Conservation (phyloP, 2,329 filamentous ascomycete species). For the Karstenula rhodostoma region DNA sequence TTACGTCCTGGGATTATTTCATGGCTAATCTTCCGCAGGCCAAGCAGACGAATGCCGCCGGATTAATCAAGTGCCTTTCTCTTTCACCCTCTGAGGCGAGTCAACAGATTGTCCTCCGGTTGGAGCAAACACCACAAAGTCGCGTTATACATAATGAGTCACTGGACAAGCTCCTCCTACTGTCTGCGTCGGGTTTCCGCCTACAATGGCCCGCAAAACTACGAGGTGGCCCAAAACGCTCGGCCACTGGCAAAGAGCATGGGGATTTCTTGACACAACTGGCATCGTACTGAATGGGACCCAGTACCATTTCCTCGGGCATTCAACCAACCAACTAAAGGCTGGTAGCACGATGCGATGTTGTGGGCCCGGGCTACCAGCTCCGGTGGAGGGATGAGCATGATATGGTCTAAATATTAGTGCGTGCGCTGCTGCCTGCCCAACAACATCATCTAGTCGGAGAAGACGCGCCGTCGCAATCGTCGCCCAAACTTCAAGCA, state of each 20-base stretch:
- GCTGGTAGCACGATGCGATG: too few species aligned
- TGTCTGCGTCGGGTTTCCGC: conserved; percentile 49
- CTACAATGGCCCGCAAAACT: conserved; percentile 23
- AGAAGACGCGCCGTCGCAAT: too few species aligned
- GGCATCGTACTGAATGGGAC: conserved; percentile 49
- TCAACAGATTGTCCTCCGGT: conserved; percentile 38
- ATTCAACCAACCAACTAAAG: conserved; percentile 56
- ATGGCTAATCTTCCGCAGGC: conserved; percentile 35
- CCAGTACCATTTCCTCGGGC: conserved; percentile 54
- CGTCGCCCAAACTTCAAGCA: too few species aligned
- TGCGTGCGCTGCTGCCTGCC: too few species aligned
- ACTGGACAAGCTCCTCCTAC: conserved; percentile 42
- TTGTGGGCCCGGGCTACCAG: too few species aligned
- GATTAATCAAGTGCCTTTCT: conserved; percentile 41
- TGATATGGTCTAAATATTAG: too few species aligned
- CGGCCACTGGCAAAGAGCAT: conserved; percentile 44
- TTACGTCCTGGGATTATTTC: conserved; percentile 36
- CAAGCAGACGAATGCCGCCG: conserved; percentile 21
- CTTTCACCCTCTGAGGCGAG: conserved; percentile 30
- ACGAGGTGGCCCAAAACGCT: conserved; percentile 22
- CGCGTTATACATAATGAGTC: conserved; percentile 40
- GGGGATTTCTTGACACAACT: conserved; percentile 45
- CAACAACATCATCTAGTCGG: too few species aligned
- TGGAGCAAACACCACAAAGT: conserved; percentile 39
- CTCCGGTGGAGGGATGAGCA: too few species aligned